These are phyloP conservation scores for Ophiostoma sp. DNA, from an alignment of 2,329 filamentous ascomycete genomes.

Conservation along the genomic window DNA sequence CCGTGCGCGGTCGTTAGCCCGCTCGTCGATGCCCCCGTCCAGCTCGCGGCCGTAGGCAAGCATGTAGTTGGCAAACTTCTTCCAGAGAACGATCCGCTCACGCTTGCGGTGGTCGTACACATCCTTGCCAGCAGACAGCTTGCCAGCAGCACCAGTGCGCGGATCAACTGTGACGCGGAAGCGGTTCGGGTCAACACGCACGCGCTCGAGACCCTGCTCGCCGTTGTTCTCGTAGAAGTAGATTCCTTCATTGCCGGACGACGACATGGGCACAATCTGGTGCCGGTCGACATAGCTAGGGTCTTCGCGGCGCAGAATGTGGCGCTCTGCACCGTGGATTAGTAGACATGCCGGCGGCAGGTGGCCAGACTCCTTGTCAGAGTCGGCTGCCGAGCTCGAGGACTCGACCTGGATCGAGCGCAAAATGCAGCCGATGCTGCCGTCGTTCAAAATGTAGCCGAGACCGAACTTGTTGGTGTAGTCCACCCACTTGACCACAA, in stretches of 20 bases:
- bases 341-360: slow-evolving; percentile 71
- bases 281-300: slow-evolving; percentile 56
- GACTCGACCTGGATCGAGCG: slow-evolving; percentile 49
- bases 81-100: slow-evolving; percentile 67
- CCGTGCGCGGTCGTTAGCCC: slow-evolving; percentile 41
- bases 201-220: slow-evolving; percentile 61
- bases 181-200: slow-evolving; percentile 64
- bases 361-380: slow-evolving; percentile 41
- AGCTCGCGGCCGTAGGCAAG: slow-evolving; percentile 73
- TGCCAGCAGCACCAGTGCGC: slow-evolving; percentile 57
- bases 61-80: slow-evolving; percentile 75
- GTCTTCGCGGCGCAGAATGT: slow-evolving; percentile 64
- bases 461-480: slow-evolving; percentile 86
- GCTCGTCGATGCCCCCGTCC: slow-evolving; percentile 44
- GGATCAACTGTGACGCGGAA: slow-evolving; percentile 58
- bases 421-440: slow-evolving; percentile 72
- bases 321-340: slow-evolving; percentile 68
- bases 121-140: slow-evolving; percentile 62
- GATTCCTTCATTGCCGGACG: slow-evolving; percentile 44
- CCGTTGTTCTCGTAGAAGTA: slow-evolving; percentile 75
- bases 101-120: slow-evolving; percentile 66
- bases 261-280: slow-evolving; percentile 61
- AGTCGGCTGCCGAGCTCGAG: slow-evolving; percentile 12
- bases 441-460: slow-evolving; percentile 80
- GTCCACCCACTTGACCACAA: slow-evolving; percentile 81